Base-by-base conservation (phyloP, 345 rosid genomes). In the Reutealis trisperma region DNA sequence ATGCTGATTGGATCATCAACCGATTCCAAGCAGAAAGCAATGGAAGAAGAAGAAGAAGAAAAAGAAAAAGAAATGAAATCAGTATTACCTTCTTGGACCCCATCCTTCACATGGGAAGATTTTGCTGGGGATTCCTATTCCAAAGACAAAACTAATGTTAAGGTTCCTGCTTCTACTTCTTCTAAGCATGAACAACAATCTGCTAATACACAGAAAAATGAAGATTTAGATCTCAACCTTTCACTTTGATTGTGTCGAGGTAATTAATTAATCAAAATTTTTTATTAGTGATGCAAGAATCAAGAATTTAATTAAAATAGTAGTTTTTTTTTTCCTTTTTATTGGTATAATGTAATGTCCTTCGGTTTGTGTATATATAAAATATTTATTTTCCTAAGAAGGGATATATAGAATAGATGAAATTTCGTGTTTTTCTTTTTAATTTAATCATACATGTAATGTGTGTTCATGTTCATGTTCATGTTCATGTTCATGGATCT, bases 221-320 rank as follows among this genome's bases (percentile, higher is more conserved):
- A 65, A 18, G 77, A 62, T 14, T 47, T 83, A 71, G 81, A 83
- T 71, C 83, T 83, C 55, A 77, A 80, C 19, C 83, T 83, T 60
- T 69, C 83, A 15, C 81, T 77, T 66, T 83, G 69, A 69, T 37
- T 54, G 8, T 54, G 1, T 54, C 5, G 4, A 52, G 57, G 57
- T 52, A 13, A 52, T 10, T 63, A 37, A 37, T 37, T 5, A 37
- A 37, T 47, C 11, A 47, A 47, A 8, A 47, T 47, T 12, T 47
- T n/a, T n/a, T n/a, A n/a, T n/a, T n/a, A n/a, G n/a, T 15, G 24
- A 24, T 47, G 15, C 15, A 13, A 37, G 41, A 37, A 37, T 37
- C 1, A 27, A 27, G 30, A 27, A 27, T 27, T 27, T 27, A 27
- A 27, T 27, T 27, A 27, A 27, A 27, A 1, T 4, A 37, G 0